Percentiles rank a stretch among this genome's conserved stretches.
Evolutionary conservation across 306 rosid species (phyloP).

Genomic region (Vicia faba): DNA sequence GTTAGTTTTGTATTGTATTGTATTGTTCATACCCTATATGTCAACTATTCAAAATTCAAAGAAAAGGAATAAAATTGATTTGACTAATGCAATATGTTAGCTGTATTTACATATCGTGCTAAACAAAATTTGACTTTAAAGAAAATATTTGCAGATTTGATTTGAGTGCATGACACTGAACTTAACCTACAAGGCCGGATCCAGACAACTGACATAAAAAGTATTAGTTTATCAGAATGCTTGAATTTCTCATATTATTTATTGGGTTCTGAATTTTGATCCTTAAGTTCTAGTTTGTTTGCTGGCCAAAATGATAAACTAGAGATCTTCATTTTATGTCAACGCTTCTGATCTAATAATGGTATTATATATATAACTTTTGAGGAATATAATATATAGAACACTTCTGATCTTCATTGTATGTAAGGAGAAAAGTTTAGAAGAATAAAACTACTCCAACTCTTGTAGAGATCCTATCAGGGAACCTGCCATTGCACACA

Average conservation of each 20-base stretch:
- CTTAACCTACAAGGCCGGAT: conserved; percentile 28
- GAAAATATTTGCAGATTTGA: conserved; percentile 2
- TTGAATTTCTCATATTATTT: conserved; percentile 2
- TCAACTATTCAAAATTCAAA: conserved; percentile 33
- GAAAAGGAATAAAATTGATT: conserved; percentile 15
- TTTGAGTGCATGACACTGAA: conserved; percentile 26
- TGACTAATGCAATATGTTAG: conserved; percentile 38
- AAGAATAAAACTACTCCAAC: not conserved
- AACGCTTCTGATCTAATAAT: conserved; percentile 12
- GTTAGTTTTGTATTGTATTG: not conserved
- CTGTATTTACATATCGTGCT: conserved; percentile 22
- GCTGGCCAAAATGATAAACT: conserved; percentile 12
- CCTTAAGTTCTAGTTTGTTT: conserved; percentile 11
- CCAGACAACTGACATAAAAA: conserved; percentile 3
- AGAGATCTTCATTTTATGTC: not conserved
- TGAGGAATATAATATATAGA: not conserved
- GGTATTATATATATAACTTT: not conserved
- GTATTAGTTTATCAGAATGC: not conserved
- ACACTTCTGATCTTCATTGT: too few species aligned
- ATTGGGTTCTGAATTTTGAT: not conserved
- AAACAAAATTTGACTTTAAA: conserved; percentile 18
- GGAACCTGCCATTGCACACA: too few species aligned
- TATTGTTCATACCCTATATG: conserved; percentile 23
- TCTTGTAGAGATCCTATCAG: not conserved
- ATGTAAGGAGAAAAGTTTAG: too few species aligned